phyloP scores from a whole-genome alignment of 139 green algal species.

The Coelastrella sp. region DNA sequence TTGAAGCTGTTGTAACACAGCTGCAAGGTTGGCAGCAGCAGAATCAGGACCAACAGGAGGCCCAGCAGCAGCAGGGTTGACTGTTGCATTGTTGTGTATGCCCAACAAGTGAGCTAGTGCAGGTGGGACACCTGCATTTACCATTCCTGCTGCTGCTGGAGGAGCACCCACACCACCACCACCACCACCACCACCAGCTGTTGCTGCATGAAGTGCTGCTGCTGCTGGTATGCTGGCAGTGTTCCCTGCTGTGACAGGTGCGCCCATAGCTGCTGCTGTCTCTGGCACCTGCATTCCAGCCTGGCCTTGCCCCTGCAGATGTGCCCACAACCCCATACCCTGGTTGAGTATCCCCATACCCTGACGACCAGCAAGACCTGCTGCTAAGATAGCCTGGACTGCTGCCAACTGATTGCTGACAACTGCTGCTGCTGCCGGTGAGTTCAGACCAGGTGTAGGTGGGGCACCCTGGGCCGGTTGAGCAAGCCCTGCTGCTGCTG shows the following conservation, averaged over 20 bases:
- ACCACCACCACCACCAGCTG: neutral
- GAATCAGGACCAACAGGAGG: slow-evolving; percentile 6
- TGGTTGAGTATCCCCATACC: slow-evolving; percentile 26
- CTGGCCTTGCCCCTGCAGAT: neutral
- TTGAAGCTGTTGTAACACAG: slow-evolving; percentile 23
- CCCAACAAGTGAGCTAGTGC: neutral
- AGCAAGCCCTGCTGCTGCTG: slow-evolving; percentile 4
- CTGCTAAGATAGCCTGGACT: neutral
- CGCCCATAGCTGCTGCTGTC: neutral
- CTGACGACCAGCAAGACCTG: slow-evolving; percentile 9
- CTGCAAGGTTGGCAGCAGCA: neutral
- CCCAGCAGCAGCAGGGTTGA: neutral
- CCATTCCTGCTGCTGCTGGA: neutral
- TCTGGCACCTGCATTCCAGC: neutral
- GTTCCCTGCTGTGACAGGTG: neutral
- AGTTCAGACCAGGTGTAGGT: too few species aligned
- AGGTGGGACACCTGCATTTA: neutral
- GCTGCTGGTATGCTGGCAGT: neutral
- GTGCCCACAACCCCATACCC: slow-evolving; percentile 6
- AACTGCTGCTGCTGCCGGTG: neutral
- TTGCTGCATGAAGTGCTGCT: slow-evolving; percentile 12
- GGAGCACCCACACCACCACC: neutral
- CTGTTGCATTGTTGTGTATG: neutral
- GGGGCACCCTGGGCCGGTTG: neutral
- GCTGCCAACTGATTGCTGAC: neutral